phyloP scores from a whole-genome alignment of 768 basidiomycete genomes.

The Trametopsis cervina region DNA sequence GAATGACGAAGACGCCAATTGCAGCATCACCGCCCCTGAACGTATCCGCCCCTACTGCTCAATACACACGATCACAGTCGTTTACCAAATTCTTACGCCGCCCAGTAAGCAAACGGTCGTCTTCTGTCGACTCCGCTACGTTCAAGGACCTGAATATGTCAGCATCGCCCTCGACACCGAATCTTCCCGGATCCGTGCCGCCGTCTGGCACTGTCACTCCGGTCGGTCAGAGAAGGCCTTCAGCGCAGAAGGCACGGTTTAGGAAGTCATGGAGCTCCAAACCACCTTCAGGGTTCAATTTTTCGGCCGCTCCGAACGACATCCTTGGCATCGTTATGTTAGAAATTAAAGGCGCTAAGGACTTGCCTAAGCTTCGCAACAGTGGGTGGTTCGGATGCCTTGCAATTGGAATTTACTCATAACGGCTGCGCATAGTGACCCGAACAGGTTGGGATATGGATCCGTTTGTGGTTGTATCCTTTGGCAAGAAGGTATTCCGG shows the following conservation, averaged over 20 bases:
- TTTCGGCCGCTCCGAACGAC: constrained; percentile 60
- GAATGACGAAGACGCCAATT: constrained; percentile 3
- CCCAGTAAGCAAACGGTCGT: constrained; percentile 23
- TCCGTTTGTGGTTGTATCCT: constrained; percentile 92
- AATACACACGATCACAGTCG: constrained; percentile 20
- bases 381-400: constrained; percentile 43
- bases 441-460: constrained; percentile 95
- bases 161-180: constrained; percentile 12
- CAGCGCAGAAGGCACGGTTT: constrained; percentile 31
- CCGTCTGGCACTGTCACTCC: constrained; percentile 19
- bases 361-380: constrained; percentile 81
- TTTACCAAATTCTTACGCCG: constrained; percentile 29
- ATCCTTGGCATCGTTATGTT: constrained; percentile 93
- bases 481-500: constrained; percentile 95
- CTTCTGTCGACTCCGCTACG: constrained; percentile 23
- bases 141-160: background rate
- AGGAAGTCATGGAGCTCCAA: constrained; percentile 34
- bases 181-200: constrained; percentile 3
- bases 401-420: background rate
- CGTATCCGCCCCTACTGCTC: constrained; percentile 17
- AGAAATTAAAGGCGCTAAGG: constrained; percentile 78
- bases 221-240: constrained; percentile 8
- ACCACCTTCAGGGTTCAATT: constrained; percentile 41
- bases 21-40: constrained; percentile 2
- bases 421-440: constrained; percentile 55